Base-by-base conservation (phyloP, 2,329 filamentous ascomycete species). In the Botrytis fragariae region DNA sequence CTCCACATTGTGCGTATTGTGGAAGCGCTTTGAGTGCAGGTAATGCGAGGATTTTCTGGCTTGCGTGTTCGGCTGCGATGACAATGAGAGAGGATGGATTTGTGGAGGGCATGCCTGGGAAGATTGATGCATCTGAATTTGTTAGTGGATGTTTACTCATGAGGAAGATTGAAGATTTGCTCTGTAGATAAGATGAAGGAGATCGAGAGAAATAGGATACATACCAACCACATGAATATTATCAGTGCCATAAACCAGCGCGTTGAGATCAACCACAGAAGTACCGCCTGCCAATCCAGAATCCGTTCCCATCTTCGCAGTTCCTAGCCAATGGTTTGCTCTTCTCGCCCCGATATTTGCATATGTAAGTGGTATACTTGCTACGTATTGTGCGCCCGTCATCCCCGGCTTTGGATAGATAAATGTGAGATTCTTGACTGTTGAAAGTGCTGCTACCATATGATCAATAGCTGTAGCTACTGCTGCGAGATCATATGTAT, bases 1-100 rank as follows among this genome's bases (percentile, higher is more conserved):
- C 78, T 59, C 79, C 78, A 39, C 79, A 80, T 44, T 79, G 77
- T 35, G 59, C 61, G 62, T 74, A 79, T 18, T 42, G 73, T 14
- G 62, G 63, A 20, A 75, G n/a, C 0, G 69, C 68, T 29, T 70
- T 73, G 25, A 54, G n/a, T 7, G 51, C 37, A 1, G 75, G 74
- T 4, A 78, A 62, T 20, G 71, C 75, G n/a, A 76, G 59, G 74
- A 79, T 84, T 74, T 82, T 63, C 9, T 82, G 72, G 82, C 79
- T 74, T 77, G 79, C 79, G 35, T 76, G 75, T 83, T 92, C 91
- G 29, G 90, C 87, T 29, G 86, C 89, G 51, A 89, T 85, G 79
- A 92, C 89, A 77, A 92, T 88, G 57, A 89, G 86, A 1, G 89
- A 87, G 65, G 88, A 87, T 2, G 91, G 91, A 82, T 93, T 93